phyloP scores from a whole-genome alignment of 805 yeast genomes.

The Metschnikowia noctiluminum region DNA sequence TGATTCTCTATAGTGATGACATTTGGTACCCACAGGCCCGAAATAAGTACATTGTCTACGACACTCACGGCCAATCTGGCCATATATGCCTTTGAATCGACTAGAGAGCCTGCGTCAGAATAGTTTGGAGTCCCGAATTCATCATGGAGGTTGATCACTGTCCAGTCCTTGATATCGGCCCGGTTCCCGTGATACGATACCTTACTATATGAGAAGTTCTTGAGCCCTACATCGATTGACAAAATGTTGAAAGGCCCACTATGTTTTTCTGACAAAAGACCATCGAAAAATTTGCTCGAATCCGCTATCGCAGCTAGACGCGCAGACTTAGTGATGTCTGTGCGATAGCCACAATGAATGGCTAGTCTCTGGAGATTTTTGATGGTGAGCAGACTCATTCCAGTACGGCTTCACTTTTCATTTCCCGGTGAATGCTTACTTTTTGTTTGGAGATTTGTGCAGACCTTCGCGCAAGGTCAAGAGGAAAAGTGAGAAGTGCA shows the following conservation, averaged over 20 bases:
- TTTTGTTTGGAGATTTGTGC: no score
- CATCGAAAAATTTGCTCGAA: conserved; percentile 9
- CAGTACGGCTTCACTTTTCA: not conserved
- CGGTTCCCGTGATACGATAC: conserved; percentile 6
- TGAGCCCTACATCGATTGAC: conserved; percentile 40
- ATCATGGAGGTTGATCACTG: conserved; percentile 25
- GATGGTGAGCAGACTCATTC: conserved; percentile 12
- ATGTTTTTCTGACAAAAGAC: conserved; percentile 7
- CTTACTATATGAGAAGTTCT: conserved; percentile 41
- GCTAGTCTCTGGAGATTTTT: conserved; percentile 17
- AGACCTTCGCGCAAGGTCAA: no score
- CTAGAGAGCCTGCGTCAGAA: conserved; percentile 6
- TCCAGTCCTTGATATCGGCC: conserved; percentile 20
- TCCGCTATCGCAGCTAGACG: conserved; percentile 12
- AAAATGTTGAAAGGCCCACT: conserved; percentile 15
- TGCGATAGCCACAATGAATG: conserved; percentile 22
- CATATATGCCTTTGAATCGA: conserved; percentile 30
- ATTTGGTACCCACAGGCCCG: conserved; percentile 17
- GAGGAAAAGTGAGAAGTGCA: no score
- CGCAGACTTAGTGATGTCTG: conserved; percentile 18
- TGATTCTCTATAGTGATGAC: conserved; percentile 38
- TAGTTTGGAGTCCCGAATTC: conserved; percentile 17
- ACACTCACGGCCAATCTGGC: conserved; percentile 20
- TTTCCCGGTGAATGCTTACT: not conserved
- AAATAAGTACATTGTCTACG: conserved; percentile 20